Conservation (phyloP, 306 rosid species). For the Medicago arabica region DNA sequence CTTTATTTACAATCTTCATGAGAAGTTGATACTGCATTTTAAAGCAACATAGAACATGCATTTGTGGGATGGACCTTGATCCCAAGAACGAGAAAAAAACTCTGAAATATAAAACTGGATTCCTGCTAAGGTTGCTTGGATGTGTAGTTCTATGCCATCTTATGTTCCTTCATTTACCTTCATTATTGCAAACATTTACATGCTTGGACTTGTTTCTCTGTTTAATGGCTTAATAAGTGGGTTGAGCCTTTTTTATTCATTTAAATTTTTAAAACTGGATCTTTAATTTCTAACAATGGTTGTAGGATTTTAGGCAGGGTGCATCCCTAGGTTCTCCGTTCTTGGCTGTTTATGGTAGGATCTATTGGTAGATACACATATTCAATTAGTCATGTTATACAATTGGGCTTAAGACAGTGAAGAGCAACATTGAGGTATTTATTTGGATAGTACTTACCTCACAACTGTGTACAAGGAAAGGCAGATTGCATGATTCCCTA, state of each 20-base stretch:
- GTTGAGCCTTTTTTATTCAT: background rate
- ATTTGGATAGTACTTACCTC: slow-evolving; percentile 17
- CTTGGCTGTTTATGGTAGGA: background rate
- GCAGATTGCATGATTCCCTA: slow-evolving; percentile 8
- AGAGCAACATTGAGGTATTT: slow-evolving; percentile 7
- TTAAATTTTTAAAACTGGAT: background rate
- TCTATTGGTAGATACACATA: slow-evolving; percentile 29
- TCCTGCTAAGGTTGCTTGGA: slow-evolving; percentile 15
- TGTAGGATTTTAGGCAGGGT: background rate
- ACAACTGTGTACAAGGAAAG: slow-evolving; percentile 9
- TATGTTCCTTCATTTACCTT: background rate
- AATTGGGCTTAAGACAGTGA: slow-evolving; percentile 2
- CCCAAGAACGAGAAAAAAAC: background rate
- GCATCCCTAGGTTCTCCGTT: slow-evolving; percentile 2
- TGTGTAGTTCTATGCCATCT: slow-evolving; percentile 23
- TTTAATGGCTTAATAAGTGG: slow-evolving; percentile 18
- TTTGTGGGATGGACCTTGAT: slow-evolving; percentile 12
- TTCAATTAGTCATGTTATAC: slow-evolving; percentile 9
- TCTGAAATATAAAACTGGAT: slow-evolving; percentile 22
- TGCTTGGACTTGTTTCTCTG: background rate
- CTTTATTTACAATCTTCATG: slow-evolving; percentile 12
- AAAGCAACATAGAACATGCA: slow-evolving; percentile 16
- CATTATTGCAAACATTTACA: slow-evolving; percentile 1
- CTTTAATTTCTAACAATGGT: background rate
- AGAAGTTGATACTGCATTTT: slow-evolving; percentile 10